These are phyloP conservation scores for Tetraselmis striata DNA, from an alignment of 139 green algal species.

Conservation along the genomic window DNA sequence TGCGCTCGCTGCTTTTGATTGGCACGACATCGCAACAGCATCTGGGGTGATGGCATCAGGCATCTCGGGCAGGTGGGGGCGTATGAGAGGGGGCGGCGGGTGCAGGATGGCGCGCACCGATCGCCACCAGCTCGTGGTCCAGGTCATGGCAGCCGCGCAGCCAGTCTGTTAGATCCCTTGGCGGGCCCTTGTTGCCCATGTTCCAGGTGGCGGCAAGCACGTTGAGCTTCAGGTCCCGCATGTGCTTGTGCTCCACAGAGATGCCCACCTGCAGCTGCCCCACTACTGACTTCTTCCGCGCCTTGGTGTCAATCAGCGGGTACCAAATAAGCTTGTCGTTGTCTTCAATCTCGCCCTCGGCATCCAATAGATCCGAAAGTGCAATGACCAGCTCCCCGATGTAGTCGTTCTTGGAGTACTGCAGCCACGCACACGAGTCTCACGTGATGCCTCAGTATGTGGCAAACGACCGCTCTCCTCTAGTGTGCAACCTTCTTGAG, in stretches of 20 bases:
- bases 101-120: too few relatives aligned
- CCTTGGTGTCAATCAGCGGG: background rate
- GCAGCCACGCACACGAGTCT: too few relatives aligned
- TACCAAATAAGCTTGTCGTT: background rate
- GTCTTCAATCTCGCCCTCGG: too few relatives aligned
- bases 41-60: too few relatives aligned
- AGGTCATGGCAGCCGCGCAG: slow-evolving; percentile 2
- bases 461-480: too few relatives aligned
- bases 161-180: slow-evolving; percentile 15
- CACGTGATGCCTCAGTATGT: too few relatives aligned
- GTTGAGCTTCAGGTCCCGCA: slow-evolving; percentile 2
- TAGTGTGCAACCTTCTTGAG: too few relatives aligned
- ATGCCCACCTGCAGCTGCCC: background rate
- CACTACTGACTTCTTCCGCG: background rate
- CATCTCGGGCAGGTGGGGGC: too few relatives aligned
- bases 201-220: slow-evolving; percentile 32
- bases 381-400: background rate
- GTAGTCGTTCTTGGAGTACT: background rate
- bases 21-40: too few relatives aligned
- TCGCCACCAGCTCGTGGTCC: slow-evolving; percentile 15
- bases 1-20: too few relatives aligned
- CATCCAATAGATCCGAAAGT: background rate
- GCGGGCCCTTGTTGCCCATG: slow-evolving; percentile 25
- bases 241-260: background rate
- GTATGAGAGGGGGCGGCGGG: too few relatives aligned